Base-by-base conservation (phyloP, 2,329 filamentous ascomycete species). In the Bipolaris gigantea region DNA sequence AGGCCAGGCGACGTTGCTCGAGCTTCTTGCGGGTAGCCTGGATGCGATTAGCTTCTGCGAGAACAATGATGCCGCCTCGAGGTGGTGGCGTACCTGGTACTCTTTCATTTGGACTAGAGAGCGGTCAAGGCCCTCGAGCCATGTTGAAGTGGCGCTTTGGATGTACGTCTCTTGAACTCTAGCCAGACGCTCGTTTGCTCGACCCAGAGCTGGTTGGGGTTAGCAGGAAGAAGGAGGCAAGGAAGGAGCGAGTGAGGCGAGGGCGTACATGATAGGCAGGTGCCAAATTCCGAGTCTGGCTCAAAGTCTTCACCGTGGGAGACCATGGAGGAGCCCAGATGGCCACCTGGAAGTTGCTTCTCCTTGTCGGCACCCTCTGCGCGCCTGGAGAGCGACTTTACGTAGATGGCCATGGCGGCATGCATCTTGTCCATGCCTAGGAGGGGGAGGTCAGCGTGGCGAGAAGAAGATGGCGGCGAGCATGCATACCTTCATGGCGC, bases 21-120 rank as follows among this genome's bases (percentile, higher is more conserved):
- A 97, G 88, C 84, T 96, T 97, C 84, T 94, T 97, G 70, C 93
- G 89, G 46, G 93, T 85, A 61, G 84, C 81, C 88, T 88, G 53
- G 1, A 55, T 55, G 2, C 5, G 8, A 18, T 63, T 60, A 73
- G 67, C 34, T 40, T 48, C 30, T 2, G 41, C 9, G 11, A 2
- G 8, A 25, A 16, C 15, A 32, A 8, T 23, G 4, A 10, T 32
- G 13, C 13, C 10, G 34, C 33, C 10, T 18, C 18, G 8, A 11
- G 30, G 33, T 15, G 50, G 9, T 23, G 46, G 73, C 83, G 50
- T 81, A 93, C 89, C 83, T 97, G 92, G 67, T 96, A 97, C 71
- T 97, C 94, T 74, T 96, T 97, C 90, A 97, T 93, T 82, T 96
- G 94, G 33, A 90, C 87, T 48, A 96, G 76, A 23, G 89, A 95